These are phyloP conservation scores for Flaveria robusta DNA, from an alignment of 129 eudicot genomes.

Conservation along the genomic window DNA sequence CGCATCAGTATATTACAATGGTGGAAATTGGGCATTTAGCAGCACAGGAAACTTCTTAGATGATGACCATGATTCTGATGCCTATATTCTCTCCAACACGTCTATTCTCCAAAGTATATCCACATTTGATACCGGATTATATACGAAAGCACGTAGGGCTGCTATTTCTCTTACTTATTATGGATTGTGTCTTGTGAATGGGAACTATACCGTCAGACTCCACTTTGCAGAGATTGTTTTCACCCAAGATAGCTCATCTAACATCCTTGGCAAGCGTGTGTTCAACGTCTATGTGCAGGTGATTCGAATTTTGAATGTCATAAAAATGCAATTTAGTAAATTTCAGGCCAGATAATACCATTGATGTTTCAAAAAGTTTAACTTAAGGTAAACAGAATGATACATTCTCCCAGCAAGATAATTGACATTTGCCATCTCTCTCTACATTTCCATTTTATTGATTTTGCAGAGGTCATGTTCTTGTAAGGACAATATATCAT, in stretches of 20 bases:
- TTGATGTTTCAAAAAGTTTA: no score
- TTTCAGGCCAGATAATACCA: not conserved
- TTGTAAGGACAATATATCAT: not conserved
- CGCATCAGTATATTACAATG: conserved; percentile 53
- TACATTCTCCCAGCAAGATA: no score
- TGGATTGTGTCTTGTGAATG: conserved; percentile 75
- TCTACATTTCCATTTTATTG: no score
- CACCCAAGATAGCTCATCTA: conserved; percentile 51
- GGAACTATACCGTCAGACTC: conserved; percentile 70
- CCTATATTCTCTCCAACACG: conserved; percentile 50
- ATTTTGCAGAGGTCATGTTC: no score
- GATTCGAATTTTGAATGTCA: not conserved
- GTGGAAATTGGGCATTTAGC: conserved; percentile 75
- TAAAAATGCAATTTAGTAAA: not conserved
- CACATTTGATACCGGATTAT: conserved; percentile 35
- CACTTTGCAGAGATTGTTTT: conserved; percentile 81
- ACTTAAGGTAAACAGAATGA: no score
- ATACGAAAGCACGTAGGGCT: conserved; percentile 66
- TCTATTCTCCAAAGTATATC: conserved; percentile 45
- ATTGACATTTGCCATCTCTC: no score
- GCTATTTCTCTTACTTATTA: conserved; percentile 83
- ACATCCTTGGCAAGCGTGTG: conserved; percentile 68
- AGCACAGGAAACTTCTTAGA: conserved; percentile 82
- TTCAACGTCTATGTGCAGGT: conserved; percentile 87
- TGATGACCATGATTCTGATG: conserved; percentile 61